A percentile compares a stretch with the other conserved stretches of the same genome.
Conservation (phyloP, 768 basidiomycete species). For the Boletus patriciae region DNA sequence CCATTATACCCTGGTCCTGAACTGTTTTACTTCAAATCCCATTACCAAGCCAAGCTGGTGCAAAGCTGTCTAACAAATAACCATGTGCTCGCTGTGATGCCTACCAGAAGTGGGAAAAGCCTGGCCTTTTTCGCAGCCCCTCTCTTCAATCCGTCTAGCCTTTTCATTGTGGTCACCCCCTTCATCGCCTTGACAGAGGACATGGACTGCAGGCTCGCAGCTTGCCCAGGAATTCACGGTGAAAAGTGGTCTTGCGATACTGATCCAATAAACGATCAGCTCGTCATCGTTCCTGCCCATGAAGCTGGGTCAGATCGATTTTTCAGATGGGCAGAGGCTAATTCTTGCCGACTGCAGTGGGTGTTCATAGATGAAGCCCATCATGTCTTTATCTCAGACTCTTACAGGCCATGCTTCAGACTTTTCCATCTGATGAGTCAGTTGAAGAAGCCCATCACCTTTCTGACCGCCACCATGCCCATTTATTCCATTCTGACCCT, state of each 20-base stretch:
- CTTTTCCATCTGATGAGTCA: conserved; percentile 4
- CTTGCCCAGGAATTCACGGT: not conserved
- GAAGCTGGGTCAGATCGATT: not conserved
- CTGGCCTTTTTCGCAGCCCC: conserved; percentile 10
- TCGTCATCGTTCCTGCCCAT: conserved; percentile 9
- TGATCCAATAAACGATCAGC: not conserved
- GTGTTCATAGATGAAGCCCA: conserved; percentile 14
- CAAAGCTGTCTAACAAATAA: conserved; percentile 6
- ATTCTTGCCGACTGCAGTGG: not conserved
- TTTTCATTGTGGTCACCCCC: conserved; percentile 8
- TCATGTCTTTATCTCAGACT: conserved; percentile 1
- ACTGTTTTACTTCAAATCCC: not conserved
- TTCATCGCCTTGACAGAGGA: conserved; percentile 12
- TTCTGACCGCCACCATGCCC: conserved; percentile 11
- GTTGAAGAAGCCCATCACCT: conserved; percentile 9
- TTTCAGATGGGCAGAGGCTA: not conserved
- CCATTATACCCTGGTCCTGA: not conserved
- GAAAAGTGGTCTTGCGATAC: not conserved
- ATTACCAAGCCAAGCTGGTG: conserved; percentile 7
- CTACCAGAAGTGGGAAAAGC: conserved; percentile 16
- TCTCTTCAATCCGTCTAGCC: not conserved
- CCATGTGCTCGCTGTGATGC: conserved; percentile 8
- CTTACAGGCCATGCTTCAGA: conserved; percentile 11
- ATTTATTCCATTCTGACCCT: not conserved
- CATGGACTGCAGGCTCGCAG: not conserved